Evolutionary conservation across 768 basidiomycete genomes (phyloP).

Genomic region (Phanerochaete sordida): DNA sequence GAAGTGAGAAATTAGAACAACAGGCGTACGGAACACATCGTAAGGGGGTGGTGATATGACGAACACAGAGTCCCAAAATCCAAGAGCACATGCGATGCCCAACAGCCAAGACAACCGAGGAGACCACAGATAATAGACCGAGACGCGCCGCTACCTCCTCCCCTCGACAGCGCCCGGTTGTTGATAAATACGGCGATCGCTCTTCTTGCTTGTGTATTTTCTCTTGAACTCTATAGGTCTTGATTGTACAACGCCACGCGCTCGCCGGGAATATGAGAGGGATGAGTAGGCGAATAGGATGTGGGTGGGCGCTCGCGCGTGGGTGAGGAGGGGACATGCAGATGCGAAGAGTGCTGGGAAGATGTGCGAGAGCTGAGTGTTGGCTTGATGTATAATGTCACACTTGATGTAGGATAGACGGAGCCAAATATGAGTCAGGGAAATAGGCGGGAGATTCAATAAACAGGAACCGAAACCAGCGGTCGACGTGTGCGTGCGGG

Average conservation of each 20-base stretch:
- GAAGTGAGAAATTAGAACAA: constrained; percentile 15
- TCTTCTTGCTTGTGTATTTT: constrained; percentile 21
- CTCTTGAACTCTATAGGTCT: constrained; percentile 21
- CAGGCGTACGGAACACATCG: constrained; percentile 10
- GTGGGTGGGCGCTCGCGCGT: constrained; percentile 11
- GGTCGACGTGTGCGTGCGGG: constrained; percentile 13
- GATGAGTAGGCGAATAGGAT: constrained; percentile 4
- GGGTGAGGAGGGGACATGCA: constrained; percentile 20
- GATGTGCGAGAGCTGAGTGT: constrained; percentile 37
- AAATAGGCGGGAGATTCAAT: constrained; percentile 18
- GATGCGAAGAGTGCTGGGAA: constrained; percentile 16
- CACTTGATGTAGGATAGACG: constrained; percentile 31
- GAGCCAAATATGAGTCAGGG: constrained; percentile 20
- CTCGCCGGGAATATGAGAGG: constrained; percentile 11
- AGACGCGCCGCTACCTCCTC: constrained; percentile 25
- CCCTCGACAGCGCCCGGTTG: constrained; percentile 17
- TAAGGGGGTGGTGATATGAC: constrained; percentile 10
- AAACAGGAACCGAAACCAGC: constrained; percentile 18
- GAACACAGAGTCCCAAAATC: constrained; percentile 33
- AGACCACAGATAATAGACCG: constrained; percentile 27
- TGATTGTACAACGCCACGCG: constrained; percentile 25
- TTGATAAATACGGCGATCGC: constrained; percentile 23
- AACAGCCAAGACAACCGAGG: constrained; percentile 23
- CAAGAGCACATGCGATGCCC: constrained; percentile 35
- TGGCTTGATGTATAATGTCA: constrained; percentile 42